Conservation (phyloP, 805 yeast species). For the Candida nitratophila region DNA sequence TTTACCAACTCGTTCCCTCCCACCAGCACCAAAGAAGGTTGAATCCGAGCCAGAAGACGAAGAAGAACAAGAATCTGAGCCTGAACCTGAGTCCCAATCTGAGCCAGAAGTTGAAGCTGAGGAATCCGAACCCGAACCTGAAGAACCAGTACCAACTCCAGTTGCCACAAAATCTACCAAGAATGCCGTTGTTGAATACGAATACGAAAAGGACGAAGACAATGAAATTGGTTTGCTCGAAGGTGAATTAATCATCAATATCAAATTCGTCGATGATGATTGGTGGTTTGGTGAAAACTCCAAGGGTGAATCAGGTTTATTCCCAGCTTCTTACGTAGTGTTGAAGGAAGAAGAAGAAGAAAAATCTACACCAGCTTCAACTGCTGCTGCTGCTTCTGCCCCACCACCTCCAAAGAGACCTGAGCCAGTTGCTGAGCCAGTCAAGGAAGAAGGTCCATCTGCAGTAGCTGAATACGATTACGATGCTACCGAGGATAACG, state of each 20-base stretch:
- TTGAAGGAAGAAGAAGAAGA: slow-evolving; percentile 23
- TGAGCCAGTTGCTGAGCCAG: slow-evolving; percentile 14
- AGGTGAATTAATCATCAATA: slow-evolving; percentile 59
- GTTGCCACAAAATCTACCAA: slow-evolving; percentile 8
- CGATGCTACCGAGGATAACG: slow-evolving; percentile 90
- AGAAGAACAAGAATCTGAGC: slow-evolving; percentile 14
- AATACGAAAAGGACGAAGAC: slow-evolving; percentile 68
- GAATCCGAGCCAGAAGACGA: slow-evolving; percentile 8
- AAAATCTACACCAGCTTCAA: slow-evolving; percentile 11
- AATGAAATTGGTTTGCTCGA: slow-evolving; percentile 64
- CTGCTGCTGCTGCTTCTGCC: slow-evolving; percentile 14
- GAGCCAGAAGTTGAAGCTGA: slow-evolving; percentile 14
- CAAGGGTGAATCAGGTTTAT: slow-evolving; percentile 43
- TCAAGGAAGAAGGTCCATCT: slow-evolving; percentile 23
- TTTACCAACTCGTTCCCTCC: slow-evolving; percentile 13
- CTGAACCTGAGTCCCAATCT: slow-evolving; percentile 9
- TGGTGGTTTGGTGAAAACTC: slow-evolving; percentile 49
- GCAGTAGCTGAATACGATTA: slow-evolving; percentile 74
- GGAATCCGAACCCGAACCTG: slow-evolving; percentile 11
- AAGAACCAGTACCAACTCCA: slow-evolving; percentile 7
- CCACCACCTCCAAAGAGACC: slow-evolving; percentile 14
- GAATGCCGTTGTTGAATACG: slow-evolving; percentile 76
- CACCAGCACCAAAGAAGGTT: slow-evolving; percentile 13
- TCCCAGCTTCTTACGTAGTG: slow-evolving; percentile 49
- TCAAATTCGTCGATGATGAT: slow-evolving; percentile 66